Base-by-base conservation (phyloP, 495 filamentous ascomycete species). In the Glutinoglossum americanum region DNA sequence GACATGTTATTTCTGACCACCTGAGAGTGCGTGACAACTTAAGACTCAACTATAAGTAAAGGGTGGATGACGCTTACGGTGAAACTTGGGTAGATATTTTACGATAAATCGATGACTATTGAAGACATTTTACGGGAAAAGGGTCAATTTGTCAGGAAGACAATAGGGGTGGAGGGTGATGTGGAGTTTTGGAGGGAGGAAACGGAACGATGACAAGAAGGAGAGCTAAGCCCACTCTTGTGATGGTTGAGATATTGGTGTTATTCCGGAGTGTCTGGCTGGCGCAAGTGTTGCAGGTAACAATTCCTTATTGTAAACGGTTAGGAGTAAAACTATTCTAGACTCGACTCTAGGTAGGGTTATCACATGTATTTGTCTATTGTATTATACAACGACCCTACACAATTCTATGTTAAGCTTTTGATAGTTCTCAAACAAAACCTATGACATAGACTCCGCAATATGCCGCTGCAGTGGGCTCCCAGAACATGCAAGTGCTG, bases 1-100 rank as follows among this genome's bases (percentile, higher is more conserved):
- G 87, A 23, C 92, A 99, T 72, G 71, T 97, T 57, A 96, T 99
- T 63, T 81, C 77, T 64, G 92, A 99, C 70, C 84, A 99, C 70
- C 70, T 97, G 45, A 76, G 74, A 64, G 76, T 74, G 57, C 35
- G 64, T 41, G 4, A 28, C 15, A 23, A 3, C 28, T n/a, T 32
- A 2, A 56, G 2, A 30, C 21, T 13, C 54, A 17, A 21, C 23
- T 13, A n/a, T 13, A 26, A 3, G 13, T 55, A 3, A 55, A 4
- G n/a, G 51, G 11, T 17, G 41, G 25, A 17, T 10, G 11, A 21
- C 8, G 54, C 25, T 39, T 21, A 56, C 11, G 35, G 32, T 56
- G 1, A 17, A 28, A 8, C 17, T 33, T 21, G 17, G 26, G 9
- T 44, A 79, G 68, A 82, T 89, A 30, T 90, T 90, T 63, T 77